Evolutionary conservation across 108 stramenopile genomes (phyloP).

Genomic region (Chaetoceros tenuissimus): DNA sequence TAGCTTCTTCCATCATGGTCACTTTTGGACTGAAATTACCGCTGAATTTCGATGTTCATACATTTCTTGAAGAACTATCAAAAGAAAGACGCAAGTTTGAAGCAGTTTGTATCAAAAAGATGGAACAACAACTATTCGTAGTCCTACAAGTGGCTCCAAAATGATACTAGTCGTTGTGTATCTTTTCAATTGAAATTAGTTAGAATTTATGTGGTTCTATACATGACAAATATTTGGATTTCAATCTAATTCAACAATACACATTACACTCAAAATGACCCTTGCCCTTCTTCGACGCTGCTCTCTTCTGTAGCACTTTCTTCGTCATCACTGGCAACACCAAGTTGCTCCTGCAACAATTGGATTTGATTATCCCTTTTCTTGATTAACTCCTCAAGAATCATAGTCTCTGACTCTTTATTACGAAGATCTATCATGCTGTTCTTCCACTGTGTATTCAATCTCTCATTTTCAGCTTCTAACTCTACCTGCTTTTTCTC

Average conservation of each 20-base stretch:
- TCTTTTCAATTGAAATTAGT: no score
- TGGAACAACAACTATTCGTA: not conserved
- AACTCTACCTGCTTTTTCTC: slow-evolving; percentile 59
- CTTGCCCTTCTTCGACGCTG: no score
- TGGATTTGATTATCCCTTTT: slow-evolving; percentile 2
- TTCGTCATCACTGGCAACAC: not conserved
- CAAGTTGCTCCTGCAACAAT: not conserved
- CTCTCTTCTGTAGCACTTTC: no score
- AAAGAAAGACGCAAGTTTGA: not conserved
- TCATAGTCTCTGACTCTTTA: slow-evolving; percentile 1
- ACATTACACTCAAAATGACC: not conserved
- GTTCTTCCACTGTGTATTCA: slow-evolving; percentile 16
- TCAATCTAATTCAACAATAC: no score
- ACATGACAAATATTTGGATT: no score
- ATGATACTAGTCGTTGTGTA: no score
- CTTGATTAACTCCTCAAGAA: slow-evolving; percentile 2
- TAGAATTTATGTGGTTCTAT: no score
- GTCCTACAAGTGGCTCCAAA: not conserved
- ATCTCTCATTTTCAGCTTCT: slow-evolving; percentile 47
- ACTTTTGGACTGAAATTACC: not conserved
- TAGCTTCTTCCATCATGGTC: not conserved
- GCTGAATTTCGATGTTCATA: not conserved
- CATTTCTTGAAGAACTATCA: not conserved
- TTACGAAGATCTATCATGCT: slow-evolving; percentile 13
- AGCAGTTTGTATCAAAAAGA: not conserved